Base-by-base conservation (phyloP, 148 eudicot genomes). In the Silene uniflora region DNA sequence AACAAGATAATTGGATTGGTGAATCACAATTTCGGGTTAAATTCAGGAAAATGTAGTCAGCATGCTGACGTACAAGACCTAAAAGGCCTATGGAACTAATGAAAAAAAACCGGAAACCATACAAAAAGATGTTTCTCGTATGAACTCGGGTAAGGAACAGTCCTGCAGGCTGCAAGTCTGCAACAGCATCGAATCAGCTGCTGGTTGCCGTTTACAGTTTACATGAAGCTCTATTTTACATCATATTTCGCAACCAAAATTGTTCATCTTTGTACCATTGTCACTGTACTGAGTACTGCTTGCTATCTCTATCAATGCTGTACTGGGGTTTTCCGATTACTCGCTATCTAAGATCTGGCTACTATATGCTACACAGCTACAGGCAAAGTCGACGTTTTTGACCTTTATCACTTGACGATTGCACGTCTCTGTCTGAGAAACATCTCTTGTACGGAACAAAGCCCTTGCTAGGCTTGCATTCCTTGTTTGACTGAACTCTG, bases 361-460 rank as follows among this genome's bases (percentile, higher is more conserved):
- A 47, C 3, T n/a, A 46, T 49, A 12, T 24, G 81, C 88, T 91
- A 2, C 35, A 32, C 35, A 32, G 4, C 35, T 32, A 93, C 64
- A 89, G 84, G 83, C 95, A 90, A 76, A 91, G 92, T n/a, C 91
- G 88, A 7, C 81, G 74, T 77, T 88, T 75, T 54, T 74, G 87
- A 44, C 83, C 82, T 67, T 88, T 61, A 60, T 72, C 60, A 7
- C 71, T 61, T 9, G 88, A 82, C 0, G 80, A 83, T 47, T 72
- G 78, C 52, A 39, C 59, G 21, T 79, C 84, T 62, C 88, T 84
- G 79, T 85, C 87, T 0, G 87, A 85, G 61, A 78, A 72, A 54
- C 90, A 88, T 84, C 98, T 89, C 79, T 95, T 92, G 55, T 95
- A 95, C 8, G 98, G 98, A 9, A 90, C 91, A 74, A 95, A 95